Conservation (phyloP, 1,139 yeast species). For the Sugiyamaella sp. region DNA sequence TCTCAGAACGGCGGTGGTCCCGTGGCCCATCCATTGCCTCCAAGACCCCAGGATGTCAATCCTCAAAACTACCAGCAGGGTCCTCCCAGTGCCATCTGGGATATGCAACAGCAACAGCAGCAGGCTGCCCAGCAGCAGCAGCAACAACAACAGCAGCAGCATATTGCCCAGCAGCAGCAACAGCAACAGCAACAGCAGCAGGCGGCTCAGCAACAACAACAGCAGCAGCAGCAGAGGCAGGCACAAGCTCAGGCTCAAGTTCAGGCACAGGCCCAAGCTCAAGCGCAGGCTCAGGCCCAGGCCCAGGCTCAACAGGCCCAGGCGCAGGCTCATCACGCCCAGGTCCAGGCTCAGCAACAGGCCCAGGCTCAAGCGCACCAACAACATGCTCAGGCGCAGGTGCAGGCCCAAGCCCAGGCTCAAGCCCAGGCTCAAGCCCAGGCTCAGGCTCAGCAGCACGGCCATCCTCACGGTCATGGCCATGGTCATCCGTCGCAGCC, state of each 20-base stretch:
- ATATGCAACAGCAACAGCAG: conserved; percentile 33
- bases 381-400: conserved; percentile 17
- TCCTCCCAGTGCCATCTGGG: conserved; percentile 39
- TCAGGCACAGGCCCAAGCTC: conserved; percentile 27
- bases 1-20: conserved; percentile 25
- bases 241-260: conserved; percentile 25
- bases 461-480: conserved; percentile 17
- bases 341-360: conserved; percentile 20
- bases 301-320: conserved; percentile 26
- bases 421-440: conserved; percentile 34
- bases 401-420: conserved; percentile 20
- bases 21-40: conserved; percentile 48
- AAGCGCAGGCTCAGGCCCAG: conserved; percentile 28
- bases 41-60: conserved; percentile 47
- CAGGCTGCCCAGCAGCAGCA: conserved; percentile 26
- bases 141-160: conserved; percentile 20
- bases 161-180: conserved; percentile 23
- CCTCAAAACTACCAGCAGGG: conserved; percentile 47
- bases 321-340: conserved; percentile 22
- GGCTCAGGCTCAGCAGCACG: conserved; percentile 22
- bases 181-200: conserved; percentile 18
- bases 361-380: conserved; percentile 20
- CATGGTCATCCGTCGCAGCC: conserved; percentile 22
- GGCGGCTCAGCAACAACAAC: conserved; percentile 23
- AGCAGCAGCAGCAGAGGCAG: conserved; percentile 22